phyloP scores from a whole-genome alignment of 139 green algal species.

The Pleodorina starrii region DNA sequence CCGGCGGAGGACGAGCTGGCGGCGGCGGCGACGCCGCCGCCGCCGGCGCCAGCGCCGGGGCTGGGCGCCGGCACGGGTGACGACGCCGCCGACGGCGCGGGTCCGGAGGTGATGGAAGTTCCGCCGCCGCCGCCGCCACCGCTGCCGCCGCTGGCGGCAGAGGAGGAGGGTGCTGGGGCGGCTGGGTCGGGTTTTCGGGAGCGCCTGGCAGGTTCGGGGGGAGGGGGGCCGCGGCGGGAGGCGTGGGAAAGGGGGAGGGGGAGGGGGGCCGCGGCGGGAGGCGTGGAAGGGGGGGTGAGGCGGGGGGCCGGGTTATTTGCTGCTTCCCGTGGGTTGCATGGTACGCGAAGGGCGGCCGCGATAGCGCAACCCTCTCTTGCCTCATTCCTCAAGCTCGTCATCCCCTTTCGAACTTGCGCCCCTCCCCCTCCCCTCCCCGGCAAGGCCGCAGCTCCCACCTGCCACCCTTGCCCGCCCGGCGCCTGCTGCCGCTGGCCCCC shows the following conservation, averaged over 20 bases:
- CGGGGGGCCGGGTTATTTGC: background rate
- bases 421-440: too few relatives aligned
- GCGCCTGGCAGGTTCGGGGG: background rate
- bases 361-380: too few relatives aligned
- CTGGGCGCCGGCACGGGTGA: conserved; percentile 2
- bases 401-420: too few relatives aligned
- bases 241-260: background rate
- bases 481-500: background rate
- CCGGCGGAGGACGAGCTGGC: background rate
- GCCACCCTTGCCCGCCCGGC: background rate
- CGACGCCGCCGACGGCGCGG: background rate
- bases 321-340: too few relatives aligned
- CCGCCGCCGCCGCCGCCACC: background rate
- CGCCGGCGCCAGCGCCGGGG: too few relatives aligned
- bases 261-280: background rate
- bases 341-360: too few relatives aligned
- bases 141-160: background rate
- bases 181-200: background rate
- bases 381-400: too few relatives aligned
- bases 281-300: too few relatives aligned
- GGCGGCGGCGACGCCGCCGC: background rate
- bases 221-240: background rate
- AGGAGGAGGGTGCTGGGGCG: background rate
- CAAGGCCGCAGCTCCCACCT: too few relatives aligned
- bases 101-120: background rate